These are phyloP conservation scores for Xanthoceras sorbifolium DNA, from an alignment of 345 rosid genomes.

Conservation along the genomic window DNA sequence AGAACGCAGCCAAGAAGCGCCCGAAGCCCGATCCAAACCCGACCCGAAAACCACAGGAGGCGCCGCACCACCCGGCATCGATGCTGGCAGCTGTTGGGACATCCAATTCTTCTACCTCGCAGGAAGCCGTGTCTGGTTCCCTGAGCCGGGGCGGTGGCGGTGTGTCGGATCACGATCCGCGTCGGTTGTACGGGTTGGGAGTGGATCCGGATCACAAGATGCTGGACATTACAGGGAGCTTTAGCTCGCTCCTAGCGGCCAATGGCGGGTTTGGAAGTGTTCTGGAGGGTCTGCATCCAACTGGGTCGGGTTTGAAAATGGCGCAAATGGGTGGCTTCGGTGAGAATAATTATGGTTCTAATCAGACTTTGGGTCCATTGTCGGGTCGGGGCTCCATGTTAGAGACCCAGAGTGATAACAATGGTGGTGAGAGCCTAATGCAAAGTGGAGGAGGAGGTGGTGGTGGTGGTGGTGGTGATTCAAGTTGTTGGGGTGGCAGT, in stretches of 20 bases:
- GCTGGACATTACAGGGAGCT: constrained; percentile 50
- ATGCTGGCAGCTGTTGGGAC: not conserved
- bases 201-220: constrained; percentile 45
- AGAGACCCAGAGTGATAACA: constrained; percentile 24
- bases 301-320: constrained; percentile 47
- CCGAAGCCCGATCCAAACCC: constrained; percentile 33
- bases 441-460: not conserved
- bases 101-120: not conserved
- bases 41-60: constrained; percentile 27
- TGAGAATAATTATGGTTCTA: constrained; percentile 36
- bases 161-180: constrained; percentile 34
- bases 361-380: constrained; percentile 13
- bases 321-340: constrained; percentile 33
- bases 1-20: constrained; percentile 43
- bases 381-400: constrained; percentile 23
- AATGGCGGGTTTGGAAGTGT: constrained; percentile 44
- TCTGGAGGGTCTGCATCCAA: constrained; percentile 47
- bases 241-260: constrained; percentile 57
- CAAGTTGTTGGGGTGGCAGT: constrained; percentile 41
- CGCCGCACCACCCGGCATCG: not conserved
- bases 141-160: not conserved
- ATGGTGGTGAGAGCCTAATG: no score
- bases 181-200: constrained; percentile 48
- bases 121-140: not conserved
- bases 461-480: constrained; percentile 34